A percentile compares a stretch with the other conserved stretches of the same genome.
These are phyloP conservation scores for Aegle marmelos DNA, from an alignment of 345 rosid genomes.

Conservation along the genomic window DNA sequence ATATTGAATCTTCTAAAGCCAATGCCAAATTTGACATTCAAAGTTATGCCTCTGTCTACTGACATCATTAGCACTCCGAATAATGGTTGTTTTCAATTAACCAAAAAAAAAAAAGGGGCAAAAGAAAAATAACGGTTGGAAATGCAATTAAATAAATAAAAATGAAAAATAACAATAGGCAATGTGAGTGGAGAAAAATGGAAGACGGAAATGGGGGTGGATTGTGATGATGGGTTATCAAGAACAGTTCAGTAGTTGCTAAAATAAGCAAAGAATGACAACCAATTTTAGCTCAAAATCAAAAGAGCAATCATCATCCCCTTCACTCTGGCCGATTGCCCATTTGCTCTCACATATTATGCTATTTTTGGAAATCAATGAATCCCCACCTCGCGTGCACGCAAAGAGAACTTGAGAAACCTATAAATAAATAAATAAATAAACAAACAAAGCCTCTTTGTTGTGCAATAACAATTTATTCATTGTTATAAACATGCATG, in stretches of 20 bases:
- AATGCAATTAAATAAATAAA: neutral
- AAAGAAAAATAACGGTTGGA: neutral
- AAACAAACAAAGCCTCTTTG: neutral
- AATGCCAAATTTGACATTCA: neutral
- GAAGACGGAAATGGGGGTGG: neutral
- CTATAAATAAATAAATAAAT: neutral
- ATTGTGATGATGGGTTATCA: neutral
- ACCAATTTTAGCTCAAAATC: neutral
- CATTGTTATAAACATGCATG: no score
- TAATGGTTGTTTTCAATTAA: no score
- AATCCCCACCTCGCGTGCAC: conserved; percentile 34
- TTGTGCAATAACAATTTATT: neutral
- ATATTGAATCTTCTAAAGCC: conserved; percentile 6
- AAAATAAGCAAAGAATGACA: neutral
- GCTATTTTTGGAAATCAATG: conserved; percentile 3
- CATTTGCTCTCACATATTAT: neutral
- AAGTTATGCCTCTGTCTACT: neutral
- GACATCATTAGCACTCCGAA: neutral
- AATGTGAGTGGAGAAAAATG: neutral
- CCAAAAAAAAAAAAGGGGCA: no score
- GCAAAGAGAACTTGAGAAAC: conserved; percentile 5
- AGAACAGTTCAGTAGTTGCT: neutral
- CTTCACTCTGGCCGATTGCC: neutral
- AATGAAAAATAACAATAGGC: neutral
- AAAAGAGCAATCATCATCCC: conserved; percentile 21